These are phyloP conservation scores for Sporothrix inflata DNA, from an alignment of 2,329 filamentous ascomycete species.

Conservation along the genomic window DNA sequence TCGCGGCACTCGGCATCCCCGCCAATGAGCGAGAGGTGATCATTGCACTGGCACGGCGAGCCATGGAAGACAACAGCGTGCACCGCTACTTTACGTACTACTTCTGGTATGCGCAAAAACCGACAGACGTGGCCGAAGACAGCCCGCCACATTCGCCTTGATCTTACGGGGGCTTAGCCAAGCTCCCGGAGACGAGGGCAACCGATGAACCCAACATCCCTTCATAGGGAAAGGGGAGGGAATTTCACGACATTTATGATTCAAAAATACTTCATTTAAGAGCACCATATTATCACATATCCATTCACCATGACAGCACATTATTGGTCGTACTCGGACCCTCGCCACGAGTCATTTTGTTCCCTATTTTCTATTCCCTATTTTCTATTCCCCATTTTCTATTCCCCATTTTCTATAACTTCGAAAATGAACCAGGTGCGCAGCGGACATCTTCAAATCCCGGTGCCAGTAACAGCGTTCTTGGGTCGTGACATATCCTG, in stretches of 20 bases:
- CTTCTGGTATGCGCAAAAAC: slow-evolving; percentile 48
- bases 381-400: no score
- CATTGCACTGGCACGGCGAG: slow-evolving; percentile 39
- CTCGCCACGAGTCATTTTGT: no score
- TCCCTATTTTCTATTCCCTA: no score
- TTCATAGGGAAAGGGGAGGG: neutral
- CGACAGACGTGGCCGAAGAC: neutral
- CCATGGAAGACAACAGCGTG: slow-evolving; percentile 42
- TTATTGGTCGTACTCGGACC: no score
- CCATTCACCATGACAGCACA: neutral
- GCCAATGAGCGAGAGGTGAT: slow-evolving; percentile 40
- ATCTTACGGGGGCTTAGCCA: neutral
- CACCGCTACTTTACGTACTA: slow-evolving; percentile 49
- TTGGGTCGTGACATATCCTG: neutral
- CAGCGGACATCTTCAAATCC: neutral
- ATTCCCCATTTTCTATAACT: neutral
- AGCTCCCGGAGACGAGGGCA: neutral
- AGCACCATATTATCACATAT: neutral
- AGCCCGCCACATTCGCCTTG: slow-evolving; percentile 1
- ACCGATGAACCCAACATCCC: neutral
- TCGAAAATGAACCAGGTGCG: neutral
- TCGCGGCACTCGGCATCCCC: slow-evolving; percentile 43
- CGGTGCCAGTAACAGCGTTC: neutral
- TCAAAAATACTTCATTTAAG: neutral
- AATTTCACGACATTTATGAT: neutral